Conservation (phyloP, 2,329 filamentous ascomycete genomes). For the Penicillium psychrosexuale region DNA sequence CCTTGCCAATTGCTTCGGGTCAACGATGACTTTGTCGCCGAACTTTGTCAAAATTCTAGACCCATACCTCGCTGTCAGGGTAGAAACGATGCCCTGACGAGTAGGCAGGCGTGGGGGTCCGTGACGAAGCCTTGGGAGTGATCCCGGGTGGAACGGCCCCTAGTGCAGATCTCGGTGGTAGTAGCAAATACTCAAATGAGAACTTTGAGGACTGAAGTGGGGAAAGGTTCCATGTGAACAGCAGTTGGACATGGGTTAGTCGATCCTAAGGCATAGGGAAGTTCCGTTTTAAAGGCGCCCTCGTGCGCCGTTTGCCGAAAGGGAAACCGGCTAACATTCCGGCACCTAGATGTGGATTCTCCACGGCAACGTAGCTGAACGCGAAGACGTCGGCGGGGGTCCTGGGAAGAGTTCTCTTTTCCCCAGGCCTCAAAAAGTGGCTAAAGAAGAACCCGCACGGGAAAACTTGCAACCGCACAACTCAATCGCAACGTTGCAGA, state of each 20-base stretch:
- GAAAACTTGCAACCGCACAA: too few species aligned
- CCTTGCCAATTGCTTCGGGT: too few species aligned
- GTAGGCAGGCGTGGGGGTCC: constrained; percentile 1
- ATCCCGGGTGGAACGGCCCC: constrained; percentile 6
- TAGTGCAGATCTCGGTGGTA: constrained; percentile 8
- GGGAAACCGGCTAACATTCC: constrained; percentile 7
- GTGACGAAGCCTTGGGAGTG: constrained; percentile 8
- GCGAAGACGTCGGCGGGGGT: constrained; percentile 6
- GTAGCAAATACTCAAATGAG: constrained; percentile 7
- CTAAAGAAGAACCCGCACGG: too few species aligned
- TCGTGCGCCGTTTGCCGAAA: constrained; percentile 7
- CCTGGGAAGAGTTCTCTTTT: too few species aligned
- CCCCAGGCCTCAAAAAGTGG: too few species aligned
- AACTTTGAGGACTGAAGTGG: constrained; percentile 8
- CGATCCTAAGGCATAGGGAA: constrained; percentile 9
- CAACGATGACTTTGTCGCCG: too few species aligned
- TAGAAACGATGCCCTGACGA: constrained; percentile 2
- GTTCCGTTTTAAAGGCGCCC: constrained; percentile 10
- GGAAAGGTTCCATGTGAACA: constrained; percentile 10
- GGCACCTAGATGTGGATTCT: constrained; percentile 7
- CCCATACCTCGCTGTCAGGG: constrained; percentile 3
- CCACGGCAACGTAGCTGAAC: constrained; percentile 8
- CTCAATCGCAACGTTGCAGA: too few species aligned
- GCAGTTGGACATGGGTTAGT: neutral
- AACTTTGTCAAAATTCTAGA: neutral